phyloP scores from a whole-genome alignment of 2,329 filamentous ascomycete species.

The Botrytis sinoallii region DNA sequence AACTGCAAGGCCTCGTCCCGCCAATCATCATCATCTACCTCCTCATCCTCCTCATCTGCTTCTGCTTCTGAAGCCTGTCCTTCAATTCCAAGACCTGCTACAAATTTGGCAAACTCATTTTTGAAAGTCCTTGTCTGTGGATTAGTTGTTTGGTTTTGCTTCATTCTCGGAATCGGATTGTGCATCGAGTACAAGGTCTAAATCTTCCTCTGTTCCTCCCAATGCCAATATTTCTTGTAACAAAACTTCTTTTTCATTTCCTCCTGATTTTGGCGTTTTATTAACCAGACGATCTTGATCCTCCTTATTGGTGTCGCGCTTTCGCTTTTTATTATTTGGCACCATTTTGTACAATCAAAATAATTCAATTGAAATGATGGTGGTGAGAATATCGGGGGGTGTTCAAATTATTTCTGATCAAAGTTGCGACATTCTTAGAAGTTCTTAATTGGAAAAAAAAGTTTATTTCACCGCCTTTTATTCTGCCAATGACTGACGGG shows the following conservation, averaged over 20 bases:
- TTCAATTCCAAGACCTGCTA: constrained; percentile 49
- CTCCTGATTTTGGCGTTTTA: constrained; percentile 24
- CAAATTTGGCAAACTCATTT: constrained; percentile 52
- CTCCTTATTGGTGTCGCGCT: not conserved
- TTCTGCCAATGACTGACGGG: not conserved
- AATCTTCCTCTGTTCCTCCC: constrained; percentile 62
- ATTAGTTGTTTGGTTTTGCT: constrained; percentile 16
- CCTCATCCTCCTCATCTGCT: constrained; percentile 38
- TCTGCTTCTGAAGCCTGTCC: constrained; percentile 38
- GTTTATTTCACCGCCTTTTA: constrained; percentile 2
- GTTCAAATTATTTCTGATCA: not conserved
- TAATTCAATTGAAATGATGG: not conserved
- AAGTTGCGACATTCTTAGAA: not conserved
- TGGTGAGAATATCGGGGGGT: not conserved
- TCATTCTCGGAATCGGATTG: constrained; percentile 48
- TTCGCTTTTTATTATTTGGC: not conserved
- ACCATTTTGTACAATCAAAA: constrained; percentile 20
- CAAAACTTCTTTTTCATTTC: constrained; percentile 39
- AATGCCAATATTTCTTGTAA: constrained; percentile 63
- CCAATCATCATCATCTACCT: constrained; percentile 38
- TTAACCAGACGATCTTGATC: constrained; percentile 24
- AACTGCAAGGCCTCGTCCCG: constrained; percentile 33
- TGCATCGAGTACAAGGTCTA: constrained; percentile 57
- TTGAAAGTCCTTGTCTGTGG: constrained; percentile 48
- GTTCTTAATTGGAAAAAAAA: not conserved